Evolutionary conservation across 257 asterid species (phyloP).

Genomic region (Gardenia jasminoides): DNA sequence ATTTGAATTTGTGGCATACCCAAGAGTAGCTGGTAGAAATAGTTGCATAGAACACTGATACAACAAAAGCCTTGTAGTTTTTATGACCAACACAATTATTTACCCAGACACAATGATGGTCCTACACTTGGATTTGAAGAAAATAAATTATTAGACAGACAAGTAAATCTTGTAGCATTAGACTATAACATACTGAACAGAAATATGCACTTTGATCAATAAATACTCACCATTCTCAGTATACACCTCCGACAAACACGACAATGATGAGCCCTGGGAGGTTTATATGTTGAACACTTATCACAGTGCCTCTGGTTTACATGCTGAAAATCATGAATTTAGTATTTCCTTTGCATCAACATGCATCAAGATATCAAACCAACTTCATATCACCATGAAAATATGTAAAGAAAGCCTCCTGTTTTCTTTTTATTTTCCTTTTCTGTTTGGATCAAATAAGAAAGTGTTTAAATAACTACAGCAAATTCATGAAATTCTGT

Average conservation of each 20-base stretch:
- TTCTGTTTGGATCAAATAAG: neutral
- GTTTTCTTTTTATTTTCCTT: neutral
- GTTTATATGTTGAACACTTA: conserved; percentile 72
- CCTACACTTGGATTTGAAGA: conserved; percentile 41
- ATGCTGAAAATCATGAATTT: conserved; percentile 39
- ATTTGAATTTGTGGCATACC: conserved; percentile 37
- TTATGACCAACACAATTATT: conserved; percentile 90
- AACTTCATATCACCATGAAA: neutral
- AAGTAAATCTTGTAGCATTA: neutral
- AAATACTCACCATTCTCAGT: conserved; percentile 81
- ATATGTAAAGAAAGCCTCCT: neutral
- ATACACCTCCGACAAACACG: conserved; percentile 94
- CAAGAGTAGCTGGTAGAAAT: conserved; percentile 58
- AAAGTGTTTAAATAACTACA: neutral
- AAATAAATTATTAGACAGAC: neutral
- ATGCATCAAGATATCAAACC: neutral
- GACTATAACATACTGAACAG: neutral
- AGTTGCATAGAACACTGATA: conserved; percentile 69
- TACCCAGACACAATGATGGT: conserved; percentile 94
- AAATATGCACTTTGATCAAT: conserved; percentile 1
- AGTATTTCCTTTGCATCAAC: conserved; percentile 3
- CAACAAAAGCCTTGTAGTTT: conserved; percentile 75
- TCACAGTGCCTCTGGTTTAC: conserved; percentile 47
- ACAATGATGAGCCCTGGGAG: conserved; percentile 96
- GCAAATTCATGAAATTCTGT: neutral